Base-by-base conservation (phyloP, 805 yeast species). In the Phaffomyces thermotolerans region DNA sequence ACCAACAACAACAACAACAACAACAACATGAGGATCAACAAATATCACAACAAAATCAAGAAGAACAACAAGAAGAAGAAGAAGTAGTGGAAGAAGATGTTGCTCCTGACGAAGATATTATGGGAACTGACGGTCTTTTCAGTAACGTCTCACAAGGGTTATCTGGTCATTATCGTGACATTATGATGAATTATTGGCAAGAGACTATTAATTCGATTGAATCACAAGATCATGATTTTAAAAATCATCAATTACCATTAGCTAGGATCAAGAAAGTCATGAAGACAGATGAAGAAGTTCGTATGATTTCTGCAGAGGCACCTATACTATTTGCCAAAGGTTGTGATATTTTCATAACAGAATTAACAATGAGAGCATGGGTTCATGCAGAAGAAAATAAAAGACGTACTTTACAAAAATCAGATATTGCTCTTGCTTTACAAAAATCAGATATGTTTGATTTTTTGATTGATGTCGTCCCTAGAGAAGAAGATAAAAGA, bases 361-460 rank as follows among this genome's bases (percentile, higher is more conserved):
- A 93, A 62, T 69, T 93, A 43, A 90, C 99, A 13, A 90, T 93
- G 96, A 73, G 99, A 46, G 97, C 99, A 8, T 93, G 99, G 99
- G 88, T 93, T 49, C 96, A 90, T 56, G 96, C 98, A 3, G 98
- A 93, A 63, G 96, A 88, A 57, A 87, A 87, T 67, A 93, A 93
- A 60, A 76, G 99, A 52, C 69, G 99, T 48, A 93, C 99, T 6
- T 68, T 93, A 46, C 99, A 93, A 62, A 85, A 89, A 57, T 79
- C 88, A 1, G 99, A 93, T 59, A 89, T 93, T 49, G 95, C 96
- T 2, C 93, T 93, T 15, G 99, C 99, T 1, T 69, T 95, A 45
- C 93, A 89, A 52, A 88, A 88, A 60, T 79, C 90, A 34, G 99
- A 93, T 62, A 91, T 93, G 96, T 95, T 91, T 71, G 99, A 93